Evolutionary conservation across 352 stramenopile genomes (phyloP), one percentile per base, ranked within the genome.

Genomic region (Globisporangium lucens): DNA sequence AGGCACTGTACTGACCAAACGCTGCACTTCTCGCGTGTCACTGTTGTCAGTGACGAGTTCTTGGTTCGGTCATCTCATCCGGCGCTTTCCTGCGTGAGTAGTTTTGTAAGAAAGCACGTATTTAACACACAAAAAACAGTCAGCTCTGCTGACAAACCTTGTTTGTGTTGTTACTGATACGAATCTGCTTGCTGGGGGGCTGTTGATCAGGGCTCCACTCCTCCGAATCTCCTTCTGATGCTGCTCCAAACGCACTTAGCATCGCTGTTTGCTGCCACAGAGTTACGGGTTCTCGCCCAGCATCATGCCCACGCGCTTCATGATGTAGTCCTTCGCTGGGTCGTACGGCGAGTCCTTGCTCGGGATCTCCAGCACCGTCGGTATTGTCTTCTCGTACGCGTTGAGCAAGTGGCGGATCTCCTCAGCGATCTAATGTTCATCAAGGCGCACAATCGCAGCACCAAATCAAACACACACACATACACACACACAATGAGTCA

Each of bases 311-410:
- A 99, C 96, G 67, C 96, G 88, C 86, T 98, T 97, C 96, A 99
- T 99, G 79, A 99, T 99, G 80, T 98, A 99, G 86, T 99, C 97
- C 88, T 99, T 98, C 67, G 96, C 77, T 24, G 97, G 96, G 78
- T 99, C 97, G 75, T 99, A 99, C 56, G 90, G 91, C 61, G 78
- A 82, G 73, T 97, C 91, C 68, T 99, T 99, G 76, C 89, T 98
- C 53, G 97, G 97, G 72, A 99, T 99, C 78, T 99, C 97, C 62
- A 99, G 84, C 64, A 99, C 89, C 9, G 97, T 99, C 33, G 97
- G 97, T 75, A 99, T 99, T 30, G 96, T 99, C 79, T 98, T 96
- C 51, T 98, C 94, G 82, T 99, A 99, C 75, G 97, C 89, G 71
- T 98, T 98, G 51, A 99, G 86, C 43, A 99, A 82, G 74, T 99